These are phyloP conservation scores for Tausonia pullulans DNA, from an alignment of 1,284 basidiomycete genomes.

Conservation along the genomic window DNA sequence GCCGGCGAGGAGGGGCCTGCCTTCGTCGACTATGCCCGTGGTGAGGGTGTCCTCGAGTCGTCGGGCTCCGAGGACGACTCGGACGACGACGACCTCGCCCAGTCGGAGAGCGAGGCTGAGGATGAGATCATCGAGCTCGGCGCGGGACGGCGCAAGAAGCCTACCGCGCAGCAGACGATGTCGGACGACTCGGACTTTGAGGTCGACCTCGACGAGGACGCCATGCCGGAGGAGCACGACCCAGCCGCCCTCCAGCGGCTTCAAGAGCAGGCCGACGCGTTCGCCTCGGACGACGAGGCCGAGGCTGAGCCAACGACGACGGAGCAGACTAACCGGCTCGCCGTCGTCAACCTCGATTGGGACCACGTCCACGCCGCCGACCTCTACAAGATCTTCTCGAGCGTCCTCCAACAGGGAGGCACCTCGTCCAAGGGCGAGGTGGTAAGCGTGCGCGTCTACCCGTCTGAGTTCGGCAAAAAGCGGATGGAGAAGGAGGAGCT, in stretches of 20 bases:
- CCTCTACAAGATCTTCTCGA: slow-evolving; percentile 86
- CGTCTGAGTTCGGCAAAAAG: slow-evolving; percentile 85
- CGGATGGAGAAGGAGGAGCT: slow-evolving; percentile 76
- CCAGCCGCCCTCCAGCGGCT: slow-evolving; percentile 50
- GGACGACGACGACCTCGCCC: slow-evolving; percentile 32
- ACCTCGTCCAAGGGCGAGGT: slow-evolving; percentile 45
- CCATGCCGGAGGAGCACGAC: slow-evolving; percentile 57
- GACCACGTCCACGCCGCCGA: slow-evolving; percentile 86
- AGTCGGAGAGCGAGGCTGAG: slow-evolving; percentile 31
- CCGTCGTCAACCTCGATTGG: slow-evolving; percentile 97
- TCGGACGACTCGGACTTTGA: slow-evolving; percentile 35
- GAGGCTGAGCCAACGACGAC: slow-evolving; percentile 31
- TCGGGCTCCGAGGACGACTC: slow-evolving; percentile 60
- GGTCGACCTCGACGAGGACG: slow-evolving; percentile 63
- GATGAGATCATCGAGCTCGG: slow-evolving; percentile 41
- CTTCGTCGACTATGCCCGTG: slow-evolving; percentile 73
- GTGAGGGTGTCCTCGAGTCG: slow-evolving; percentile 73
- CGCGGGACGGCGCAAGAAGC: slow-evolving; percentile 27
- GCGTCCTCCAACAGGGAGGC: slow-evolving; percentile 46
- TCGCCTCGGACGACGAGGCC: slow-evolving; percentile 24
- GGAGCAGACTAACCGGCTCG: slow-evolving; percentile 56
- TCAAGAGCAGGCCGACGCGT: slow-evolving; percentile 26
- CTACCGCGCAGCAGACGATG: slow-evolving; percentile 24
- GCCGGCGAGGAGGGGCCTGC: slow-evolving; percentile 32
- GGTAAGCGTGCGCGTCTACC: slow-evolving; percentile 70